Conservation (phyloP, 2,329 filamentous ascomycete species). For the Leptosphaerulina australis region DNA sequence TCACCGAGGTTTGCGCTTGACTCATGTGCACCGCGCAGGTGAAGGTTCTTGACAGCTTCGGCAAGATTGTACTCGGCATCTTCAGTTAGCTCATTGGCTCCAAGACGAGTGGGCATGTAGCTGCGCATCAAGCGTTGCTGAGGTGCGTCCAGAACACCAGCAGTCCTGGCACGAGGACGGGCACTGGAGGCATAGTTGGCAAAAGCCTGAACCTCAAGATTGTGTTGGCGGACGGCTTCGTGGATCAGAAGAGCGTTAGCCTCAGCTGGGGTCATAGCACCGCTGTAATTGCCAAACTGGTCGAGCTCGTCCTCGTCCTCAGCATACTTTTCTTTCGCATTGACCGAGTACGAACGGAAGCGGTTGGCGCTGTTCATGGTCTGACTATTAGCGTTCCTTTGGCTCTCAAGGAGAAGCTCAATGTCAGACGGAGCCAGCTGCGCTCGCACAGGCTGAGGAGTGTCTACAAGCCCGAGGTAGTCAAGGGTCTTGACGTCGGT, state of each 20-base stretch:
- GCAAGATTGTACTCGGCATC: conserved; percentile 80
- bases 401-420: conserved; percentile 58
- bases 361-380: conserved; percentile 76
- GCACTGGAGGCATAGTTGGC: conserved; percentile 81
- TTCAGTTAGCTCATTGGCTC: conserved; percentile 74
- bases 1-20: conserved; percentile 69
- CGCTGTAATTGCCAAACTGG: conserved; percentile 67
- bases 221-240: conserved; percentile 84
- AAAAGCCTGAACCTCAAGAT: conserved; percentile 90
- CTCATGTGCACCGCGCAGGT: conserved; percentile 65
- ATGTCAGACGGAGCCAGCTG: conserved; percentile 69
- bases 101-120: conserved; percentile 75
- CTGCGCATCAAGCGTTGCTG: conserved; percentile 67
- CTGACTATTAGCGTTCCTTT: conserved; percentile 60
- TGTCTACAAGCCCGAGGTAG: conserved; percentile 93
- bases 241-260: conserved; percentile 67
- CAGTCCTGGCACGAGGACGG: conserved; percentile 86
- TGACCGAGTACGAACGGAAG: conserved; percentile 97
- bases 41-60: conserved; percentile 81
- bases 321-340: conserved; percentile 96
- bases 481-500: conserved; percentile 92
- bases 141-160: conserved; percentile 84
- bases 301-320: conserved; percentile 85
- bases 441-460: conserved; percentile 78
- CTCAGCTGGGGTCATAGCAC: conserved; percentile 64